Conservation (phyloP, 345 rosid species). For the Murraya koenigii region DNA sequence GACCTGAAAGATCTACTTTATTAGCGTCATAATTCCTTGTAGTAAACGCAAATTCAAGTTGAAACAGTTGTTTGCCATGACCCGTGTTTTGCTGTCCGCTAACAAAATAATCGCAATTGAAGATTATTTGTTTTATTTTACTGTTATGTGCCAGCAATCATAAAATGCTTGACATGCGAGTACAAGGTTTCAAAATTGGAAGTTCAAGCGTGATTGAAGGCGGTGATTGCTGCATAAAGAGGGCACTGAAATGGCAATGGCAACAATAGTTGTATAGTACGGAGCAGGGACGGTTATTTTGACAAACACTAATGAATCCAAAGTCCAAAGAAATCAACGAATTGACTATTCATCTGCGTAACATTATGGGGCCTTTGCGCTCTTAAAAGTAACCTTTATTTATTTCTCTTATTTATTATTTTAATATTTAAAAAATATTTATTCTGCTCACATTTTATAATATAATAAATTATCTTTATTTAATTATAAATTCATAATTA, state of each 20-base stretch:
- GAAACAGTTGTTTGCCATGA: background rate
- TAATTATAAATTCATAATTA: no score
- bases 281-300: constrained; percentile 12
- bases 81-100: background rate
- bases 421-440: no score
- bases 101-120: background rate
- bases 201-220: constrained; percentile 43
- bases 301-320: background rate
- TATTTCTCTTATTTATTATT: no score
- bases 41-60: constrained; percentile 16
- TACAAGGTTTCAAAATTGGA: background rate
- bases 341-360: background rate
- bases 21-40: background rate
- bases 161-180: constrained; percentile 1
- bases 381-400: no score
- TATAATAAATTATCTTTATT: no score
- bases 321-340: background rate
- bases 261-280: background rate
- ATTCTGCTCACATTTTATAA: no score
- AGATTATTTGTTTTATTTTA: background rate
- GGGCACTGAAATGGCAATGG: constrained; percentile 18
- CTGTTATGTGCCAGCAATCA: background rate
- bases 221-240: constrained; percentile 30
- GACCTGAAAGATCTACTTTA: background rate
- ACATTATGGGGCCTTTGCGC: background rate